A percentile compares a stretch with the other conserved stretches of the same genome.
These are phyloP conservation scores for Podochytrium sp. DNA, from an alignment of 192 early-diverging fungal genomes.

Conservation along the genomic window DNA sequence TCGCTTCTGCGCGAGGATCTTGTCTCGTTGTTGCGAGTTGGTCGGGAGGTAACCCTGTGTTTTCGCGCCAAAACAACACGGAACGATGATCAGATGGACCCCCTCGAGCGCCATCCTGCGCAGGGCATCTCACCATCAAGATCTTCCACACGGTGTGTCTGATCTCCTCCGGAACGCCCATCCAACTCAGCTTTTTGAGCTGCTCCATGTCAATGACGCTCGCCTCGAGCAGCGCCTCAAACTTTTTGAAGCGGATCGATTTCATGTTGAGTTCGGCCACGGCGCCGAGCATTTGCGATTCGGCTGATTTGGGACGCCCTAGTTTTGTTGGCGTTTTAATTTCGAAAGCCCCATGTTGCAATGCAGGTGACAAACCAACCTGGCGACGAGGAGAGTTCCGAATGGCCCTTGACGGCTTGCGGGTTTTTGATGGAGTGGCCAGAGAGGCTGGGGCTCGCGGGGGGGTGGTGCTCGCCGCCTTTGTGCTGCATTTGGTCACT, in stretches of 20 bases:
- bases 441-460: too few relatives aligned
- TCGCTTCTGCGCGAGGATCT: constrained; percentile 85
- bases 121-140: constrained; percentile 64
- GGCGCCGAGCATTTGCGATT: constrained; percentile 51
- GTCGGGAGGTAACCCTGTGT: constrained; percentile 83
- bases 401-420: not conserved
- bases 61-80: not conserved
- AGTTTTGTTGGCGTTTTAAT: not conserved
- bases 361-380: not conserved
- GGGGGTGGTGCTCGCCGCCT: too few relatives aligned
- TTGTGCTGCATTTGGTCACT: too few relatives aligned
- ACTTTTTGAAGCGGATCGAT: constrained; percentile 60
- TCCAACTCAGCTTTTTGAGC: constrained; percentile 88
- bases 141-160: constrained; percentile 92
- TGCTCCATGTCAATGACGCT: constrained; percentile 65
- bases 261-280: constrained; percentile 57
- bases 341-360: not conserved
- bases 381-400: not conserved
- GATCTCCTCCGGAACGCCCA: constrained; percentile 85
- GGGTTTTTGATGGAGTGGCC: constrained; percentile 5
- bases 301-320: not conserved
- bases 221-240: constrained; percentile 56
- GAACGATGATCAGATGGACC: not conserved
- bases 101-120: not conserved
- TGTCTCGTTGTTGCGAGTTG: constrained; percentile 81